These are phyloP conservation scores for Candida boleticola DNA, from an alignment of 805 yeast species.

Conservation along the genomic window DNA sequence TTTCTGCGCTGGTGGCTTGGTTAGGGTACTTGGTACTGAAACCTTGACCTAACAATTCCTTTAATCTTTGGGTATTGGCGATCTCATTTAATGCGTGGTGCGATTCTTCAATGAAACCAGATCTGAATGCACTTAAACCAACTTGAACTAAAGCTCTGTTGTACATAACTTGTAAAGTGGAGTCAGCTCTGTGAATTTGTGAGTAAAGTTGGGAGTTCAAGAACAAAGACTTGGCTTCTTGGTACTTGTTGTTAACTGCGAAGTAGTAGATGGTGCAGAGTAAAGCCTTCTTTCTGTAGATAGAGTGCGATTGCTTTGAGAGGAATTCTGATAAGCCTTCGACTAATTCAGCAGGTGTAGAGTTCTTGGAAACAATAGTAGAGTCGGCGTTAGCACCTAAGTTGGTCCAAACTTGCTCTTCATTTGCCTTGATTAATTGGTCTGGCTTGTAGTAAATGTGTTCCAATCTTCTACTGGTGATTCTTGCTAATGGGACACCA, in stretches of 20 bases:
- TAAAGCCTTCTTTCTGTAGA: conserved; percentile 78
- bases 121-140: conserved; percentile 92
- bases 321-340: conserved; percentile 64
- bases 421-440: conserved; percentile 65
- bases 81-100: conserved; percentile 87
- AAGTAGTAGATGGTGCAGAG: conserved; percentile 84
- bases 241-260: conserved; percentile 83
- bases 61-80: conserved; percentile 79
- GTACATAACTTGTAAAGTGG: conserved; percentile 84
- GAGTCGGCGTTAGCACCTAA: conserved; percentile 32
- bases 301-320: conserved; percentile 56
- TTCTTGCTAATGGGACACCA: conserved; percentile 62
- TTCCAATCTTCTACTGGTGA: conserved; percentile 80
- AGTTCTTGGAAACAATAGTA: conserved; percentile 28
- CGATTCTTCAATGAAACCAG: conserved; percentile 80
- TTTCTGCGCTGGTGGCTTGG: conserved; percentile 56
- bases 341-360: conserved; percentile 49
- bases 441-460: conserved; percentile 91
- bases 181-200: conserved; percentile 79
- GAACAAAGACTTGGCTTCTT: conserved; percentile 84
- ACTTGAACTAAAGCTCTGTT: conserved; percentile 94
- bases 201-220: conserved; percentile 82
- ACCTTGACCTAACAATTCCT: conserved; percentile 94
- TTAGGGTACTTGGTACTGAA: conserved; percentile 63
- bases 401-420: conserved; percentile 70